Percentiles rank a stretch among this genome's conserved stretches.
phyloP scores from a whole-genome alignment of 257 asterid species.

The Nicotiana obtusifolia region DNA sequence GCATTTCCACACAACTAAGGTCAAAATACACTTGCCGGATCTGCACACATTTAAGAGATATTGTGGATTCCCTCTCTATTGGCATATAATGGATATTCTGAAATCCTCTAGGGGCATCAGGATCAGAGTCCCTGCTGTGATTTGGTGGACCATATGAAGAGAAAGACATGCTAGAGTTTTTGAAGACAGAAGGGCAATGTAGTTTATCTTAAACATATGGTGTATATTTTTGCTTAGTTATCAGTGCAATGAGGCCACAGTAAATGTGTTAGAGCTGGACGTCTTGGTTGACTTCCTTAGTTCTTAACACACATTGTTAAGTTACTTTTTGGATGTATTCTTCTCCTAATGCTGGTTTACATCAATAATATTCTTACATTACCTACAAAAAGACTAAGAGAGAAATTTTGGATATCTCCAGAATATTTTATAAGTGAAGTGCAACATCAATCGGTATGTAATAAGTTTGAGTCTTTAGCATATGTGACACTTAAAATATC shows the following conservation, averaged over 20 bases:
- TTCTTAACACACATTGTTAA: neutral
- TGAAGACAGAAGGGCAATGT: neutral
- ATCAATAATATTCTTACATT: neutral
- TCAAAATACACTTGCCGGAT: neutral
- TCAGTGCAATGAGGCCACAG: neutral
- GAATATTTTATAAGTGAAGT: neutral
- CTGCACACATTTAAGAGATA: neutral
- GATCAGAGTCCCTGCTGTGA: neutral
- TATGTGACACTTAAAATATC: neutral
- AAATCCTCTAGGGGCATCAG: neutral
- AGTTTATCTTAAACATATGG: neutral
- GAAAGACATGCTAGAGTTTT: neutral
- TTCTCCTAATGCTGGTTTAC: slow-evolving; percentile 1
- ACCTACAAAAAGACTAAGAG: neutral
- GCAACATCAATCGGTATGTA: neutral
- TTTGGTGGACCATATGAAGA: neutral
- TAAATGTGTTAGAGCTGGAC: neutral
- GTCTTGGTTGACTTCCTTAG: neutral
- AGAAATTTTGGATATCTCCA: neutral
- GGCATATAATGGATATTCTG: neutral
- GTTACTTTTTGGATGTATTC: neutral
- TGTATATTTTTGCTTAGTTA: neutral
- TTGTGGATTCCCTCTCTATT: neutral
- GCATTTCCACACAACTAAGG: slow-evolving; percentile 7
- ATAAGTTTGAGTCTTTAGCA: neutral